These are phyloP conservation scores for Cinchona pubescens DNA, from an alignment of 257 asterid genomes.

Conservation along the genomic window DNA sequence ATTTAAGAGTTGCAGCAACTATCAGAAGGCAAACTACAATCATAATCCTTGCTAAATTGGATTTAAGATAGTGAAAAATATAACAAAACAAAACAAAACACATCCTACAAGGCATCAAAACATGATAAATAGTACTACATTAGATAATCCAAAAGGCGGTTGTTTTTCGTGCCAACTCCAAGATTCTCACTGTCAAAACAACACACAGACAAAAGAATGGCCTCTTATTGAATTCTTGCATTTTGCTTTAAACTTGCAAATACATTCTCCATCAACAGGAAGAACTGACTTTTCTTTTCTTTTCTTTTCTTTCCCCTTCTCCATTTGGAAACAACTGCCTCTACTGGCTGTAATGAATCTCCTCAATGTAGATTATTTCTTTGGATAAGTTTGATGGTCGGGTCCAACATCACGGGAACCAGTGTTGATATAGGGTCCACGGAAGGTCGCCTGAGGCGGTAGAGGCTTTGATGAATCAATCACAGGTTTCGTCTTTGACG, in stretches of 20 bases:
- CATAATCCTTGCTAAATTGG: not conserved
- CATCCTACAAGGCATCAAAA: not conserved
- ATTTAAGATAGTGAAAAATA: not conserved
- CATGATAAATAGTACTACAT: not conserved
- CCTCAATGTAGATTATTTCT: conserved; percentile 38
- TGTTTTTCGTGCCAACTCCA: not conserved
- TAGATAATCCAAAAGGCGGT: not conserved
- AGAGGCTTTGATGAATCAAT: conserved; percentile 90
- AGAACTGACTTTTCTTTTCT: not conserved
- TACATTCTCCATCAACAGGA: not conserved
- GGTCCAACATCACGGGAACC: conserved; percentile 97
- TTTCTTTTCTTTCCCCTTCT: not conserved
- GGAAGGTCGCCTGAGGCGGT: conserved; percentile 94
- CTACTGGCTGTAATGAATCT: not conserved
- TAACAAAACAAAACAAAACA: not conserved
- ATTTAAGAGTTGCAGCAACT: not conserved
- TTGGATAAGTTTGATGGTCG: conserved; percentile 57
- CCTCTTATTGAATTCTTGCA: not conserved
- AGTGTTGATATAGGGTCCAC: conserved; percentile 93
- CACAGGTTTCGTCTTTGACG: conserved; percentile 61
- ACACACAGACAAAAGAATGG: not conserved
- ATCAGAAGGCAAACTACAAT: not conserved
- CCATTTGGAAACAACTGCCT: not conserved
- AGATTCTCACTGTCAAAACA: not conserved
- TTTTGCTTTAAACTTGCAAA: not conserved